Base-by-base conservation (phyloP, 2,329 filamentous ascomycete genomes). In the Myriangium duriaei region DNA sequence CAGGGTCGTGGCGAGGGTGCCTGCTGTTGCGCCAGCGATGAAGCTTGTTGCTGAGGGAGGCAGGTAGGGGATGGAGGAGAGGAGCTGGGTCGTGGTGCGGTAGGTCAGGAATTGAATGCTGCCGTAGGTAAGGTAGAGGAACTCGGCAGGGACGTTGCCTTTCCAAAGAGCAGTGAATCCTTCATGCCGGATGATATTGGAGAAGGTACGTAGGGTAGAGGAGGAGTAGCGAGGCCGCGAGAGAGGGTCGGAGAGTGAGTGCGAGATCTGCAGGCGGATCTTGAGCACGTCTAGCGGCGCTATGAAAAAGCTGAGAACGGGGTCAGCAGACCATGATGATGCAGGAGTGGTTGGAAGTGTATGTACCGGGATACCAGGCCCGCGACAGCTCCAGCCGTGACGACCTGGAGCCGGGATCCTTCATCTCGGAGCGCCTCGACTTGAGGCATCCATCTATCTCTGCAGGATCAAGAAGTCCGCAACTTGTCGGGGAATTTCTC, bases 281-380 rank as follows among this genome's bases (percentile, higher is more conserved):
- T 98, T 96, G 63, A 96, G 77, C 45, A 98, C 91, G 60, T 98
- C 91, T 48, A 98, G 81, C 37, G 91, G 91, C 12, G 91, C 85
- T 56, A 96, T 80, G 54, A 91, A 75, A 67, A 98, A 96, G 57
- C 83, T 86, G 49, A 5, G 18, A 29, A 11, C 14, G 34, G 2
- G 33, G 34, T 42, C 29, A 41, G 39, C 36, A 37, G 35, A 24
- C 29, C 14, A 30, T 19, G 13, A 13, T 17, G 37, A 18, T 14
- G 18, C 3, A 11, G 21, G 40, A 28, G 18, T 14, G 17, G 17
- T 31, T 28, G 12, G 34, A 38, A 24, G 17, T 13, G n/a, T n/a
- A 40, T 57, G 40, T 69, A 85, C 80, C 87, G 80, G 39, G 91
- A 91, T 46, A 96, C 76, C 48, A 96, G 72, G 42, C 91, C 91